Conservation (phyloP, 2,329 filamentous ascomycete species). For the Mycosphaerella arachidis region DNA sequence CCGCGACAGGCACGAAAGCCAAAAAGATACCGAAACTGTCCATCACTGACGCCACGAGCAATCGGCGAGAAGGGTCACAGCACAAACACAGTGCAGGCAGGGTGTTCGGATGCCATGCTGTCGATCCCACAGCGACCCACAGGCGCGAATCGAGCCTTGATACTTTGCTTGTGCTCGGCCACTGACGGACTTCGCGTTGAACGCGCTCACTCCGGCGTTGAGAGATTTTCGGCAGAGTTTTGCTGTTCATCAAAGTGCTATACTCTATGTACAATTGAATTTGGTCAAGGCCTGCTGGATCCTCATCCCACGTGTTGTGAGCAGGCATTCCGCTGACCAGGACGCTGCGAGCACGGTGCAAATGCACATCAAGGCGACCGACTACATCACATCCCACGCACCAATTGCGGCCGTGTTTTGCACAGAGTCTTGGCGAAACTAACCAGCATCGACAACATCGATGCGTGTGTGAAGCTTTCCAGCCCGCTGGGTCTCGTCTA, state of each 20-base stretch:
- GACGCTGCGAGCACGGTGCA: neutral
- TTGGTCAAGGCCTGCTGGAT: neutral
- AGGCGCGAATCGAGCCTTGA: neutral
- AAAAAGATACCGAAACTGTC: neutral
- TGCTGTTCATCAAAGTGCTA: neutral
- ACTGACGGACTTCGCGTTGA: neutral
- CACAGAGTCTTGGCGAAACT: neutral
- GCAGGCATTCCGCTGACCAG: neutral
- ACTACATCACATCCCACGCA: neutral
- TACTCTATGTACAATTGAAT: neutral
- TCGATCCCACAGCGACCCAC: neutral
- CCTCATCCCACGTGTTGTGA: neutral
- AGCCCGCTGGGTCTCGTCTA: neutral
- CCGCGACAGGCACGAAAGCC: too few species aligned
- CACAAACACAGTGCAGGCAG: too few species aligned
- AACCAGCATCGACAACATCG: neutral
- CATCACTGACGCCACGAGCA: neutral
- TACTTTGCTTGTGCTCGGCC: neutral
- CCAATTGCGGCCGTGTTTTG: neutral
- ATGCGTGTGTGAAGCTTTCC: constrained; percentile 1
- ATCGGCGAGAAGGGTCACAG: neutral
- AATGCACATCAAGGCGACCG: neutral
- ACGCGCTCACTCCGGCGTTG: neutral
- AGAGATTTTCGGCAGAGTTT: neutral
- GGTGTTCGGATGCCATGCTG: neutral